These are phyloP conservation scores for Coriaria nepalensis DNA, from an alignment of 306 rosid species.

Conservation along the genomic window DNA sequence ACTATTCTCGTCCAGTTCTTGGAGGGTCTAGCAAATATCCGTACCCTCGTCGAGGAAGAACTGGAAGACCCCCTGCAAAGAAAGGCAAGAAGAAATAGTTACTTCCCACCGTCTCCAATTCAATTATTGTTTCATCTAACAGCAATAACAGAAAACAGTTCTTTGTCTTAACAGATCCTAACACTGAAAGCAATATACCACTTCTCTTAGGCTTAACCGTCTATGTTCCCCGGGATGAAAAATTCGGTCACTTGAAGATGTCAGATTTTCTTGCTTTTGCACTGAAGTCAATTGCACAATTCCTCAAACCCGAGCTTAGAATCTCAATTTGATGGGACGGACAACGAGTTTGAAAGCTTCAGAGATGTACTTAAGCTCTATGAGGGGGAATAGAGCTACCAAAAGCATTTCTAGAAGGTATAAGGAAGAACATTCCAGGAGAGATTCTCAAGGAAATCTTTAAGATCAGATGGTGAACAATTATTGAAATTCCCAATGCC, in stretches of 20 bases:
- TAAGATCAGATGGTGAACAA: slow-evolving; percentile 27
- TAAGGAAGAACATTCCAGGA: too few relatives aligned
- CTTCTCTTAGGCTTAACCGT: slow-evolving; percentile 18
- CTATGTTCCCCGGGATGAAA: slow-evolving; percentile 58
- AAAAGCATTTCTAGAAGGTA: slow-evolving; percentile 11
- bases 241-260: slow-evolving; percentile 48
- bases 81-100: slow-evolving; percentile 25
- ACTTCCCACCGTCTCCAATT: too few relatives aligned
- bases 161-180: slow-evolving; percentile 19
- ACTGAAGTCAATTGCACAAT: slow-evolving; percentile 28
- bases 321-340: slow-evolving; percentile 24
- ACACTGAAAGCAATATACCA: slow-evolving; percentile 30
- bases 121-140: too few relatives aligned
- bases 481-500: slow-evolving; percentile 13
- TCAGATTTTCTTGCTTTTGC: slow-evolving; percentile 41
- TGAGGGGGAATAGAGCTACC: slow-evolving; percentile 40
- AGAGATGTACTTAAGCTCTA: slow-evolving; percentile 32
- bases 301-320: slow-evolving; percentile 39
- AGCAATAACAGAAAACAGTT: background rate
- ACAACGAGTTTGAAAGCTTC: slow-evolving; percentile 34
- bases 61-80: slow-evolving; percentile 35
- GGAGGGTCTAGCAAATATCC: slow-evolving; percentile 50
- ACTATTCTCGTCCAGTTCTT: slow-evolving; percentile 41
- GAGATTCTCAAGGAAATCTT: slow-evolving; percentile 18
- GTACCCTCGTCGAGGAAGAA: slow-evolving; percentile 76